phyloP scores from a whole-genome alignment of 257 asterid species.

The Fraxinus americana region DNA sequence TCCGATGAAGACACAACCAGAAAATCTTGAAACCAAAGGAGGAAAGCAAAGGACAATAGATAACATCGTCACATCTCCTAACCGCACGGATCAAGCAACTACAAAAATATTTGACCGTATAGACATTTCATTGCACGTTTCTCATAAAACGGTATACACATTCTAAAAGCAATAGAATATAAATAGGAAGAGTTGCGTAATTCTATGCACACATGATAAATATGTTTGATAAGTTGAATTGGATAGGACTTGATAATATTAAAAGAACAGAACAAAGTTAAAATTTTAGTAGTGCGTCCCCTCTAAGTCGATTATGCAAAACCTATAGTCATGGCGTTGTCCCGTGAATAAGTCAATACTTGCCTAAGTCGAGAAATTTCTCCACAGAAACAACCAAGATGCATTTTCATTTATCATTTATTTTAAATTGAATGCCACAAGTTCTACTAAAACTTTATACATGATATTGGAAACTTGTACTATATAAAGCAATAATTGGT shows the following conservation, averaged over 20 bases:
- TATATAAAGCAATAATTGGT: background rate
- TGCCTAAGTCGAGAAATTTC: background rate
- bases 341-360: background rate
- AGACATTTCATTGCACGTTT: background rate
- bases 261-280: background rate
- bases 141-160: background rate
- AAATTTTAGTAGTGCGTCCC: background rate
- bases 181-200: background rate
- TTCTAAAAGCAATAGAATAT: background rate
- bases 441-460: background rate
- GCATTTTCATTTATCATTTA: background rate
- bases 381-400: background rate
- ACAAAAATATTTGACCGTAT: background rate
- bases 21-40: no score
- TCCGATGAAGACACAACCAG: no score
- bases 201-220: background rate
- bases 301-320: background rate
- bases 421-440: background rate
- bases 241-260: background rate
- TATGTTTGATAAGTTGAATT: background rate
- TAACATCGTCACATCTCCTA: background rate
- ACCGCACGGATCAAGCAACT: background rate
- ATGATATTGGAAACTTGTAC: background rate
- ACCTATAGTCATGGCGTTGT: background rate
- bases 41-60: no score